Evolutionary conservation across 805 yeast genomes (phyloP).

Genomic region (Metschnikowia henanensis): DNA sequence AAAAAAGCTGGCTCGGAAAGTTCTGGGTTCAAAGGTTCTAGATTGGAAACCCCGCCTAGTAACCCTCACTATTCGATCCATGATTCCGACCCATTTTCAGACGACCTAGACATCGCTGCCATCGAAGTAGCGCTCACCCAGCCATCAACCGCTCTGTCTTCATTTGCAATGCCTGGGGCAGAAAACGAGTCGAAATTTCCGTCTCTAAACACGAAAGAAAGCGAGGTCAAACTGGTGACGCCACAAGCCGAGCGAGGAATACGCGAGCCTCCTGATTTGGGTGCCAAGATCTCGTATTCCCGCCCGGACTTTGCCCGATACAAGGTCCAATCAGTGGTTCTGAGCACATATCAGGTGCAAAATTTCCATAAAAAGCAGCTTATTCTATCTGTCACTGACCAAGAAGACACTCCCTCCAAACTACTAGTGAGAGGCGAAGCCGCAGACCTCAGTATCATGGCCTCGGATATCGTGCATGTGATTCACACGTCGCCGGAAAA

Average conservation of each 20-base stretch:
- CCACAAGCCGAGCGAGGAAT: not conserved
- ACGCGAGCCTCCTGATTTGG: not conserved
- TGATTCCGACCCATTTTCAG: constrained; percentile 21
- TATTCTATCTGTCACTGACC: constrained; percentile 52
- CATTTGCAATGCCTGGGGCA: constrained; percentile 18
- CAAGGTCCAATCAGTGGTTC: constrained; percentile 38
- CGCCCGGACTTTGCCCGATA: constrained; percentile 50
- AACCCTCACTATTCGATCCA: too few species aligned
- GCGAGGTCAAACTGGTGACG: constrained; percentile 38
- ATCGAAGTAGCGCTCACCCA: constrained; percentile 17
- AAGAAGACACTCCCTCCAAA: constrained; percentile 30
- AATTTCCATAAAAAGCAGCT: constrained; percentile 43
- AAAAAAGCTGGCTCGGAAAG: too few species aligned
- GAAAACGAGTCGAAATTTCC: constrained; percentile 44
- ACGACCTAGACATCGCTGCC: constrained; percentile 18
- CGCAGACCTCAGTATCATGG: constrained; percentile 46
- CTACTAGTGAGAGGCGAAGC: constrained; percentile 64
- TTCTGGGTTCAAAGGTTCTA: too few species aligned
- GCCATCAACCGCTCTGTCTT: constrained; percentile 13
- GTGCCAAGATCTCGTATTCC: constrained; percentile 43
- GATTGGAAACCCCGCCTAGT: too few species aligned
- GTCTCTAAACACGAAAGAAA: constrained; percentile 47
- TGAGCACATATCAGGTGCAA: constrained; percentile 30
- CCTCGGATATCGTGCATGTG: constrained; percentile 61
- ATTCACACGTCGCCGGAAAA: constrained; percentile 44